Conservation (phyloP, 371 early-diverging fungal genomes). For the Encephalitozoon cuniculi region DNA sequence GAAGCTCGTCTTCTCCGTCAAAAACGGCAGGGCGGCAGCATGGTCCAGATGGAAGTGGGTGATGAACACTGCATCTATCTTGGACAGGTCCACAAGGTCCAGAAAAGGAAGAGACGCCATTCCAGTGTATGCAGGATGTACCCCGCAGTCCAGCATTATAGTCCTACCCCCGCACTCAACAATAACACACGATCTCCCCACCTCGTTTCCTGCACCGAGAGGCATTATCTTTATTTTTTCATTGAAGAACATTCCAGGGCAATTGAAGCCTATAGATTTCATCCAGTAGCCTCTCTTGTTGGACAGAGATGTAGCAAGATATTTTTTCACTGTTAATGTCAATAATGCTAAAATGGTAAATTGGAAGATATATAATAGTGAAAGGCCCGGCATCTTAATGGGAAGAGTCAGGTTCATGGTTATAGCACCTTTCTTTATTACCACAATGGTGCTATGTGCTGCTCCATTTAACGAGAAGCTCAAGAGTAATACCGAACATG, state of each 20-base stretch:
- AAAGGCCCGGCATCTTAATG: background rate
- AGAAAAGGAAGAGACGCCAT: conserved; percentile 88
- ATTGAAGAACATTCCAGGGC: background rate
- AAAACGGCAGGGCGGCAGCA: conserved; percentile 94
- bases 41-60: conserved; percentile 89
- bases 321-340: background rate
- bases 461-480: background rate
- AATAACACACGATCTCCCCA: conserved; percentile 90
- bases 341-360: background rate
- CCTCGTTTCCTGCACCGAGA: conserved; percentile 95
- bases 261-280: background rate
- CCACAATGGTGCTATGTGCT: background rate
- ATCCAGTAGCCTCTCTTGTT: background rate
- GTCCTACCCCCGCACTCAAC: conserved; percentile 87
- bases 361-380: background rate
- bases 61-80: conserved; percentile 82
- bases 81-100: conserved; percentile 84
- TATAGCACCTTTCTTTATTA: background rate
- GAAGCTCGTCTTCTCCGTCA: conserved; percentile 90
- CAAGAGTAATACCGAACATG: too few relatives aligned
- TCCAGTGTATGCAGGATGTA: conserved; percentile 95
- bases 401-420: background rate
- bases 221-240: conserved; percentile 69
- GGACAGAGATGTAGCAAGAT: background rate
- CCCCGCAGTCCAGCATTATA: conserved; percentile 89